phyloP scores from a whole-genome alignment of 352 stramenopile species.

The Pythium myriotylum region DNA sequence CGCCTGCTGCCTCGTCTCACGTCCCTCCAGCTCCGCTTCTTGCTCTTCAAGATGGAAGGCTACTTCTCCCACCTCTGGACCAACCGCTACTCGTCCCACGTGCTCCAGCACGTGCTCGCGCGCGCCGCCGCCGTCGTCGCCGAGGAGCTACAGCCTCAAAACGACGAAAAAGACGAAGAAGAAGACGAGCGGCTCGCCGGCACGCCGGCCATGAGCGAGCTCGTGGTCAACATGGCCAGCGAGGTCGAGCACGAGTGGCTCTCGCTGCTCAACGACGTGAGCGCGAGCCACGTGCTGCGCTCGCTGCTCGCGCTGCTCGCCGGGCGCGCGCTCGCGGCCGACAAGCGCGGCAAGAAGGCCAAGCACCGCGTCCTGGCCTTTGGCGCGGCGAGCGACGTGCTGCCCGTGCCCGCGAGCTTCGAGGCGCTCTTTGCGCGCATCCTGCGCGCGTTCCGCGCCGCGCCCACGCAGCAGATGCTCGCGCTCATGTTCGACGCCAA shows the following conservation, averaged over 20 bases:
- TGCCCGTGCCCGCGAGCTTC: slow-evolving; percentile 58
- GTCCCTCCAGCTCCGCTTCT: slow-evolving; percentile 67
- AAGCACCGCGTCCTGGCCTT: slow-evolving; percentile 78
- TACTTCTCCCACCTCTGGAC: slow-evolving; percentile 86
- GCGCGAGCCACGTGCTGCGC: slow-evolving; percentile 80
- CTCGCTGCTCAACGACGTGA: slow-evolving; percentile 86
- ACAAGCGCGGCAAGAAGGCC: slow-evolving; percentile 83
- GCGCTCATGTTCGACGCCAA: slow-evolving; percentile 78
- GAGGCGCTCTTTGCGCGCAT: slow-evolving; percentile 64
- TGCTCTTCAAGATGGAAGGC: slow-evolving; percentile 79
- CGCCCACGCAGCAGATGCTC: slow-evolving; percentile 44
- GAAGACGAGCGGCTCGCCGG: slow-evolving; percentile 66
- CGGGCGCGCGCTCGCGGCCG: slow-evolving; percentile 61
- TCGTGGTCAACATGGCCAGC: slow-evolving; percentile 75
- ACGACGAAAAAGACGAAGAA: slow-evolving; percentile 42
- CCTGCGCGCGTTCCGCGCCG: slow-evolving; percentile 36
- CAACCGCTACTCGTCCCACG: slow-evolving; percentile 87
- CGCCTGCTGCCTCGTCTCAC: slow-evolving; percentile 75
- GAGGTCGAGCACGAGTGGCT: slow-evolving; percentile 83
- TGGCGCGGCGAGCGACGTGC: slow-evolving; percentile 56
- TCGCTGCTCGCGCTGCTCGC: slow-evolving; percentile 69
- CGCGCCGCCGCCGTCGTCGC: slow-evolving; percentile 55
- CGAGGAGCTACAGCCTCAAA: slow-evolving; percentile 32
- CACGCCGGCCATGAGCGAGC: slow-evolving; percentile 60
- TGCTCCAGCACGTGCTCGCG: slow-evolving; percentile 76